phyloP scores from a whole-genome alignment of 179 eudicot genomes.

The Silene noctiflora region DNA sequence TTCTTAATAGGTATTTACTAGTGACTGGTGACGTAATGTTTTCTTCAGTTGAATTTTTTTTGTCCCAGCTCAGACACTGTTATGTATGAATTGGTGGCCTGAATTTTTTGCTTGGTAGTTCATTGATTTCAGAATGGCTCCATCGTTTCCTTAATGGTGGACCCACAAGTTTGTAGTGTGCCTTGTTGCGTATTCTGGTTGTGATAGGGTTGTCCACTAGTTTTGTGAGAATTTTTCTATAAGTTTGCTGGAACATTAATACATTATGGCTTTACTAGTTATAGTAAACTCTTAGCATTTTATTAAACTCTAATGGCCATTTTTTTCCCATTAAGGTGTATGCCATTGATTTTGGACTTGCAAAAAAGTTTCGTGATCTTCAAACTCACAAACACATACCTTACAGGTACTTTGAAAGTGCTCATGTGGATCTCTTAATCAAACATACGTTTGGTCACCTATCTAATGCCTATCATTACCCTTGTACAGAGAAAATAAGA shows the following conservation, averaged over 20 bases:
- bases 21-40: not conserved
- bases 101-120: not conserved
- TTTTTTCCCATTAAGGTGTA: conserved; percentile 43
- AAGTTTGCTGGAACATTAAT: not conserved
- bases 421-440: not conserved
- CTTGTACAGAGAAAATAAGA: conserved; percentile 52
- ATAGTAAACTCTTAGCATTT: not conserved
- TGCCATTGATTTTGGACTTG: conserved; percentile 67
- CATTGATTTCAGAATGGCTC: not conserved
- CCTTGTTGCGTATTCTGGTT: not conserved
- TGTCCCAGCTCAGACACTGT: not conserved
- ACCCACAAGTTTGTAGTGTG: not conserved
- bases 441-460: not conserved
- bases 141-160: not conserved
- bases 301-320: conserved; percentile 2
- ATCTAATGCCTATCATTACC: not conserved
- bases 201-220: not conserved
- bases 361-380: conserved; percentile 71
- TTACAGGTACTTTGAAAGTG: conserved; percentile 42
- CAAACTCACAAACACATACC: conserved; percentile 72
- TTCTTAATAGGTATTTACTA: not conserved
- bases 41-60: not conserved
- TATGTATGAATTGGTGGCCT: not conserved
- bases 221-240: not conserved
- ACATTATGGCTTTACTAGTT: not conserved